A percentile compares a stretch with the other conserved stretches of the same genome.
phyloP scores from a whole-genome alignment of 768 basidiomycete species.

The Gloeopeniophorella convolvens region DNA sequence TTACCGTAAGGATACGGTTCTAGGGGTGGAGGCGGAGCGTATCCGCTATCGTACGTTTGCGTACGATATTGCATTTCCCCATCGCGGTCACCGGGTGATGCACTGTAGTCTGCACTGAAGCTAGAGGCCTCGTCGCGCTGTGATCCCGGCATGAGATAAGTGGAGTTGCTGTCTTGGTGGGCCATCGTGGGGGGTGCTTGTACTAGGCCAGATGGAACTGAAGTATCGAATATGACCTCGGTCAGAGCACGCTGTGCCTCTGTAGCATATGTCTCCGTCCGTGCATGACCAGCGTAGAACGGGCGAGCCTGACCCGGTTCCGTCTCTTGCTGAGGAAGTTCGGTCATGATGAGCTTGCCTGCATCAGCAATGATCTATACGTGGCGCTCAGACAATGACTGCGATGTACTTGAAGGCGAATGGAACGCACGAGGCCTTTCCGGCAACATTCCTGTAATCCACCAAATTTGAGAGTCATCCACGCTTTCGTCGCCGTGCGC shows the following conservation, averaged over 20 bases:
- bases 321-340: conserved; percentile 75
- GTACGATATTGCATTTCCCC: background rate
- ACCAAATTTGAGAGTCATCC: conserved; percentile 83
- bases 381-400: background rate
- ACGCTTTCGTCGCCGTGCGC: conserved; percentile 56
- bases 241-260: conserved; percentile 56
- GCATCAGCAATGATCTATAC: conserved; percentile 46
- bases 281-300: conserved; percentile 62
- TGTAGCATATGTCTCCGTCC: conserved; percentile 51
- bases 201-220: conserved; percentile 28
- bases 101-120: background rate
- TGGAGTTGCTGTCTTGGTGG: background rate
- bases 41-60: background rate
- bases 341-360: conserved; percentile 45
- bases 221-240: conserved; percentile 43
- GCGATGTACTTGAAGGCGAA: background rate
- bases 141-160: background rate
- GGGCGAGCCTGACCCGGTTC: conserved; percentile 73
- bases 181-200: background rate
- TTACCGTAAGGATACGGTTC: background rate
- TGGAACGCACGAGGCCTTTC: conserved; percentile 52
- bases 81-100: background rate
- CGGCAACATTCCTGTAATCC: conserved; percentile 79
- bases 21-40: background rate
- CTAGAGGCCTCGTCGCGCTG: background rate